Conservation (phyloP, 768 basidiomycete genomes). For the Tulasnella sp. region DNA sequence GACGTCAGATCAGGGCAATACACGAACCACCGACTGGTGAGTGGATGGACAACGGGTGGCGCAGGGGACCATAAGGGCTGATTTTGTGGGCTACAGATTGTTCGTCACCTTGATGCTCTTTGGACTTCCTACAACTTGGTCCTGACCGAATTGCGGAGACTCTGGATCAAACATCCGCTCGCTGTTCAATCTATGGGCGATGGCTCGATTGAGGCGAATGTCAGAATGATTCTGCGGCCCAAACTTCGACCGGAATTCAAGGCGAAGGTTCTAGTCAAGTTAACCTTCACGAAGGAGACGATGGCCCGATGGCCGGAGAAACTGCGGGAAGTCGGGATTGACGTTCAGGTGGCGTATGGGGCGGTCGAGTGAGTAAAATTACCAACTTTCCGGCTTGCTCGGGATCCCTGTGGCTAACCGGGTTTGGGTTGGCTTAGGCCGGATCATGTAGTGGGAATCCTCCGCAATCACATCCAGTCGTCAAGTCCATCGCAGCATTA, state of each 20-base stretch:
- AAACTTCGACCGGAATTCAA: slow-evolving; percentile 14
- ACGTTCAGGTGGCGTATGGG: slow-evolving; percentile 22
- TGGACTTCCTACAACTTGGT: slow-evolving; percentile 15
- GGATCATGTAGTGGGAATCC: background rate
- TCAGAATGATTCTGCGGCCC: slow-evolving; percentile 20
- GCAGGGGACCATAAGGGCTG: background rate
- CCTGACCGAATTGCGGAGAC: slow-evolving; percentile 6
- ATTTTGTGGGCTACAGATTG: background rate
- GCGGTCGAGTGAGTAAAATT: slow-evolving; percentile 16
- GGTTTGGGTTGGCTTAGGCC: background rate
- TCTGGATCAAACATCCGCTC: slow-evolving; percentile 22
- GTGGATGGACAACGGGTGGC: background rate
- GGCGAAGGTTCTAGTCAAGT: slow-evolving; percentile 20
- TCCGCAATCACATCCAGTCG: background rate
- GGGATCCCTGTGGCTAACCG: background rate
- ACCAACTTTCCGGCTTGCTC: background rate
- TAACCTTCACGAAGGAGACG: background rate
- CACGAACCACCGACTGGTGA: background rate
- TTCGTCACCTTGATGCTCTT: slow-evolving; percentile 17
- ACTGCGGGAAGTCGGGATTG: background rate
- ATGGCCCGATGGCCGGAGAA: background rate
- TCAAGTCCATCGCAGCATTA: slow-evolving; percentile 11
- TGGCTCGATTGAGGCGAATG: slow-evolving; percentile 8
- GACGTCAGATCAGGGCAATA: background rate
- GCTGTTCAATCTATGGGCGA: background rate